These are phyloP conservation scores for Galerina sulciceps DNA, from an alignment of 768 basidiomycete species.

Conservation along the genomic window DNA sequence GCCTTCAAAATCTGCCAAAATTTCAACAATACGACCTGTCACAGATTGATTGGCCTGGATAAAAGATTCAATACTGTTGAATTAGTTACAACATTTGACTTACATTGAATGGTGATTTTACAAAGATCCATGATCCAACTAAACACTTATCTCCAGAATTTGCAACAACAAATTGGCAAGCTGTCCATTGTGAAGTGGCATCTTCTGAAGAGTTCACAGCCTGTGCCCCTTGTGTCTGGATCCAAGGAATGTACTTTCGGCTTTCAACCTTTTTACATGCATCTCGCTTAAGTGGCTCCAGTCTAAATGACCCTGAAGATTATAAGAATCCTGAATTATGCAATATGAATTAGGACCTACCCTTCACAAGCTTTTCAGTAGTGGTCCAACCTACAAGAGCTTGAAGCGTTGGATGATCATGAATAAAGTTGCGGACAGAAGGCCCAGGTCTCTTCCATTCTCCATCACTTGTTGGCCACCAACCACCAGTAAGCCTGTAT, in stretches of 20 bases:
- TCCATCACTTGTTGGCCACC: slow-evolving; percentile 19
- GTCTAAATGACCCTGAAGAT: slow-evolving; percentile 24
- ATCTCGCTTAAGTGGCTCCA: slow-evolving; percentile 31
- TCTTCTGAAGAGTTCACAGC: slow-evolving; percentile 13
- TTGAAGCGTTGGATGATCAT: background rate
- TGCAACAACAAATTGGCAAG: slow-evolving; percentile 18
- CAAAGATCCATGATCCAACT: slow-evolving; percentile 27
- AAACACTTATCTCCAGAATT: slow-evolving; percentile 24
- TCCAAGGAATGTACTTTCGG: slow-evolving; percentile 11
- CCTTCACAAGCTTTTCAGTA: background rate
- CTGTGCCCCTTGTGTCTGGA: slow-evolving; percentile 8
- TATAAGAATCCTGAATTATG: background rate
- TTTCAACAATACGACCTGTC: slow-evolving; percentile 21
- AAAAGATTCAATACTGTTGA: background rate
- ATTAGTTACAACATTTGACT: background rate
- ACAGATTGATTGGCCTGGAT: slow-evolving; percentile 6
- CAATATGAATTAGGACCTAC: background rate
- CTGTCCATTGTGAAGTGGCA: slow-evolving; percentile 12
- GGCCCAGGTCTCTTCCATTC: background rate
- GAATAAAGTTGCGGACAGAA: background rate
- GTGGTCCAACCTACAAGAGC: background rate
- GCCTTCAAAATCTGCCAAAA: slow-evolving; percentile 11
- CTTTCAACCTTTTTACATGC: slow-evolving; percentile 17
- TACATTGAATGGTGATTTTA: slow-evolving; percentile 18
- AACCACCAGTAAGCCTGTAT: slow-evolving; percentile 35